Evolutionary conservation across 225 moss, liverwort and hornwort species (phyloP).

Genomic region (Climacium dendroides): DNA sequence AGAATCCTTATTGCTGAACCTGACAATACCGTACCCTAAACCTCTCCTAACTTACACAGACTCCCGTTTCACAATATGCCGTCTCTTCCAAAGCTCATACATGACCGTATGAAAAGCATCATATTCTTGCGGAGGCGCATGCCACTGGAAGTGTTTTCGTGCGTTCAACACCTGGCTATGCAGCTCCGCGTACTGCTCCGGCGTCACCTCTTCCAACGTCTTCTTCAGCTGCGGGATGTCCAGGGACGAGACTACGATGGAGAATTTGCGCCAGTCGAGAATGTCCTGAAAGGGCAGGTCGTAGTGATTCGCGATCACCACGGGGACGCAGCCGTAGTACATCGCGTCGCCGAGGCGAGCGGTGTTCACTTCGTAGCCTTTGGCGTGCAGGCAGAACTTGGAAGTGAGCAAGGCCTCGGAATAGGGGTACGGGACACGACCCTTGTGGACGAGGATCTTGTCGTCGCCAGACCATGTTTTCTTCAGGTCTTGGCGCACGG

Average conservation of each 20-base stretch:
- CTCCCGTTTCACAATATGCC: slow-evolving; percentile 20
- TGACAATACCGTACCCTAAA: not conserved
- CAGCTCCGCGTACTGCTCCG: slow-evolving; percentile 40
- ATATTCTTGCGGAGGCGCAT: slow-evolving; percentile 31
- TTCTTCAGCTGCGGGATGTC: slow-evolving; percentile 45
- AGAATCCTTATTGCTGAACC: not conserved
- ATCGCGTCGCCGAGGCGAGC: slow-evolving; percentile 64
- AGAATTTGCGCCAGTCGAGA: slow-evolving; percentile 60
- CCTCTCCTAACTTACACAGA: not conserved
- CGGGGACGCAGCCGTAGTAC: slow-evolving; percentile 66
- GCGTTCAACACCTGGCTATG: slow-evolving; percentile 46
- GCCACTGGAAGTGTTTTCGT: slow-evolving; percentile 57
- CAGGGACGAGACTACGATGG: slow-evolving; percentile 30
- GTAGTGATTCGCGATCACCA: slow-evolving; percentile 58
- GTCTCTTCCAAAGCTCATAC: slow-evolving; percentile 61
- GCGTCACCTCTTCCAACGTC: slow-evolving; percentile 31
- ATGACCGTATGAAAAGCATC: slow-evolving; percentile 56
- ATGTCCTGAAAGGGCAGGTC: slow-evolving; percentile 62
- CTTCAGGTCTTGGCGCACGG: slow-evolving; percentile 31
- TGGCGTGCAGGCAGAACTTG: slow-evolving; percentile 74
- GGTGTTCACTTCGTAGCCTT: slow-evolving; percentile 71
- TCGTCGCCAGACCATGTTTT: slow-evolving; percentile 26
- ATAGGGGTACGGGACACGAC: slow-evolving; percentile 37
- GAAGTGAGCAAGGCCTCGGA: slow-evolving; percentile 34
- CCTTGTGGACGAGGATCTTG: slow-evolving; percentile 36